These are phyloP conservation scores for Neurospora crassa DNA, from an alignment of 2,329 filamentous ascomycete genomes.

Conservation along the genomic window DNA sequence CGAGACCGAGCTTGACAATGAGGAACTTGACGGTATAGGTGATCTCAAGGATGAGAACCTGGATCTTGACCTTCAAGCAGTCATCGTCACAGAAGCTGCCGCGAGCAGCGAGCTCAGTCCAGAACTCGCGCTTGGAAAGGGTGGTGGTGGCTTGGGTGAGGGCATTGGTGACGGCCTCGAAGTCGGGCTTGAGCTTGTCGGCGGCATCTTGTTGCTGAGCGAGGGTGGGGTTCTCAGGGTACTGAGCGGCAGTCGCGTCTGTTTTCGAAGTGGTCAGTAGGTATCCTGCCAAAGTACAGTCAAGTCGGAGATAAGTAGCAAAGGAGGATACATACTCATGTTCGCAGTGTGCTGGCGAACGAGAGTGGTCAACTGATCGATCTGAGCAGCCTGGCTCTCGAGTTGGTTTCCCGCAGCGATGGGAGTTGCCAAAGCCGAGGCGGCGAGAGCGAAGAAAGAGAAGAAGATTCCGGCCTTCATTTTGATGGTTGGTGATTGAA, in stretches of 20 bases:
- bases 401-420: constrained; percentile 16
- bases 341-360: constrained; percentile 19
- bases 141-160: constrained; percentile 16
- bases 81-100: constrained; percentile 8
- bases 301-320: neutral
- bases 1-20: constrained; percentile 20
- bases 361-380: constrained; percentile 15
- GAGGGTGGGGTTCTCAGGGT: constrained; percentile 14
- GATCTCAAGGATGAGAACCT: constrained; percentile 19
- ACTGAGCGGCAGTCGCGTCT: constrained; percentile 17
- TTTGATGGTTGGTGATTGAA: constrained; percentile 7
- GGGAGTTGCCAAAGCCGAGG: constrained; percentile 15
- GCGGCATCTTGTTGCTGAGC: constrained; percentile 15
- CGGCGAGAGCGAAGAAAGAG: constrained; percentile 16
- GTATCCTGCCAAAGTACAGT: neutral
- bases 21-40: constrained; percentile 19
- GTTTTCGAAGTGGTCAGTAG: neutral
- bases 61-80: constrained; percentile 16
- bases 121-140: constrained; percentile 14
- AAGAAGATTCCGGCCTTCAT: constrained; percentile 18
- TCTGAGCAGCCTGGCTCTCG: constrained; percentile 13
- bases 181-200: constrained; percentile 14
- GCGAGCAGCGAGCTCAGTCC: neutral
- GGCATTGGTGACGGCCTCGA: constrained; percentile 19
- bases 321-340: constrained; percentile 16